A percentile compares a stretch with the other conserved stretches of the same genome.
phyloP scores from a whole-genome alignment of 805 yeast genomes.

The Yarrowia phangngaensis region DNA sequence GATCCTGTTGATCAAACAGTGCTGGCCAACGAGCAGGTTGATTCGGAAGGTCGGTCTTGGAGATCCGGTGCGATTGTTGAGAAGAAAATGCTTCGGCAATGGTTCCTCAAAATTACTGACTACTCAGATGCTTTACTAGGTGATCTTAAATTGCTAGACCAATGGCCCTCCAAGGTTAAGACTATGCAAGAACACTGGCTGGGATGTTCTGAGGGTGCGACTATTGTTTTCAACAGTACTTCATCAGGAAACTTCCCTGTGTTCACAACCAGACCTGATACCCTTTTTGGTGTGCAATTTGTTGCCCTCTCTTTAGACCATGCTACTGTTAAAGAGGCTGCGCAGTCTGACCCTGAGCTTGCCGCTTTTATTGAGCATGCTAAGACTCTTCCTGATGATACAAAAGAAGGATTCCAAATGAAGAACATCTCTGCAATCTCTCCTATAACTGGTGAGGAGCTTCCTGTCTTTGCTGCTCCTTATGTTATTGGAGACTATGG shows the following conservation, averaged over 20 bases:
- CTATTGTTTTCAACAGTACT: conserved; percentile 49
- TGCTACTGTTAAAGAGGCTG: conserved; percentile 48
- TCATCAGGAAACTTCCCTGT: conserved; percentile 43
- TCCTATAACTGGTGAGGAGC: conserved; percentile 50
- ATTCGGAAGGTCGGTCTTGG: conserved; percentile 87
- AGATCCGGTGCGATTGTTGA: conserved; percentile 95
- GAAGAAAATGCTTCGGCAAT: conserved; percentile 73
- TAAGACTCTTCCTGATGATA: conserved; percentile 44
- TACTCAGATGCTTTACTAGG: conserved; percentile 63
- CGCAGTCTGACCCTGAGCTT: conserved; percentile 44
- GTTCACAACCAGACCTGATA: conserved; percentile 89
- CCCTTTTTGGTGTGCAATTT: conserved; percentile 77
- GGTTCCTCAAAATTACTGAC: conserved; percentile 89
- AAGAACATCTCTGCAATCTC: conserved; percentile 46
- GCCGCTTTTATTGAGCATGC: conserved; percentile 45
- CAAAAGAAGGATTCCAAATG: conserved; percentile 57
- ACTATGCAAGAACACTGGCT: conserved; percentile 94
- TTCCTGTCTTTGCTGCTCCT: conserved; percentile 88
- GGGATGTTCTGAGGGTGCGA: conserved; percentile 80
- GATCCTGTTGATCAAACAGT: conserved; percentile 96
- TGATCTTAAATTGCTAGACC: conserved; percentile 57
- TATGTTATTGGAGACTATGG: conserved; percentile 84
- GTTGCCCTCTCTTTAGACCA: conserved; percentile 74
- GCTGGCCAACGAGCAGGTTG: conserved; percentile 95
- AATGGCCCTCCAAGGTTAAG: conserved; percentile 89